These are phyloP conservation scores for Amaranthus palmeri DNA, from an alignment of 148 eudicot genomes.

Conservation along the genomic window DNA sequence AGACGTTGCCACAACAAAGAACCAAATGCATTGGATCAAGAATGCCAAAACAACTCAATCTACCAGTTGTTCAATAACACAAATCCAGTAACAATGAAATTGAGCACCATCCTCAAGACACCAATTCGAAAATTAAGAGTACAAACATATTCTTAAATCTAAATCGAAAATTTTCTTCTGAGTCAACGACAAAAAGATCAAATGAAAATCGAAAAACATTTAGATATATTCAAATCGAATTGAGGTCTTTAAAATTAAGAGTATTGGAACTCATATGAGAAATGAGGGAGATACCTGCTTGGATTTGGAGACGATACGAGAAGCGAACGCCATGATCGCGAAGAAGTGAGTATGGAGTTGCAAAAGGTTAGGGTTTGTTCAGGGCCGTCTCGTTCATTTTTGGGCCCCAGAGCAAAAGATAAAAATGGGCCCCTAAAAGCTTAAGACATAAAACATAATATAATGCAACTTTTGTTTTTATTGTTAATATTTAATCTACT, in stretches of 20 bases:
- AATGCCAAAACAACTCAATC: neutral
- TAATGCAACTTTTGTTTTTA: too few relatives aligned
- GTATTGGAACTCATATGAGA: neutral
- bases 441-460: too few relatives aligned
- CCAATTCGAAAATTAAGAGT: neutral
- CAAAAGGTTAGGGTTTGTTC: slow-evolving; percentile 25
- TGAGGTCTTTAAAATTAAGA: neutral
- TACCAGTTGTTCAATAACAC: neutral
- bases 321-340: slow-evolving; percentile 44
- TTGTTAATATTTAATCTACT: too few relatives aligned
- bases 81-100: neutral
- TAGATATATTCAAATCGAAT: slow-evolving; percentile 6
- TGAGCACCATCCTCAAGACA: neutral
- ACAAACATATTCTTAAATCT: neutral
- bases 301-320: slow-evolving; percentile 55
- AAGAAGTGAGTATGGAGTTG: neutral
- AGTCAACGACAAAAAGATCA: slow-evolving; percentile 4
- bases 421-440: too few relatives aligned
- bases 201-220: neutral
- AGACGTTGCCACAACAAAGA: neutral
- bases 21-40: neutral
- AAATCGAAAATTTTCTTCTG: slow-evolving; percentile 7
- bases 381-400: too few relatives aligned
- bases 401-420: too few relatives aligned
- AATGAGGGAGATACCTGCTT: slow-evolving; percentile 36